phyloP scores from a whole-genome alignment of 768 basidiomycete genomes.

The Phylloporus sp. region DNA sequence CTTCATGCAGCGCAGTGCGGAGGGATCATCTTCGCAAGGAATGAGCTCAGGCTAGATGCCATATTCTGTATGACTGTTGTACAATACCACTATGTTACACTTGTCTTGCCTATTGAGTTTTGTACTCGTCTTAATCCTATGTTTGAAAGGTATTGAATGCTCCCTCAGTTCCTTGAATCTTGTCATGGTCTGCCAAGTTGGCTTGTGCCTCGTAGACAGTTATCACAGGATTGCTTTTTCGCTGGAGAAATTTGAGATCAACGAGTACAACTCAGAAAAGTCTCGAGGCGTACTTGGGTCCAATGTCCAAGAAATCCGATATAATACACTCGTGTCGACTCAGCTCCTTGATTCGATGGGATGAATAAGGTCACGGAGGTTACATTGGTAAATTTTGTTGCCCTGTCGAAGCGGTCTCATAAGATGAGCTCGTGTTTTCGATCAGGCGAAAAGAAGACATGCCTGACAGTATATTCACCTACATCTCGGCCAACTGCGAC shows the following conservation, averaged over 20 bases:
- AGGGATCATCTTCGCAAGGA: slow-evolving; percentile 26
- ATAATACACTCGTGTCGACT: slow-evolving; percentile 75
- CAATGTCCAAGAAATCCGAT: slow-evolving; percentile 82
- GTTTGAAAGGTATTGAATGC: slow-evolving; percentile 46
- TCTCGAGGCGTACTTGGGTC: slow-evolving; percentile 53
- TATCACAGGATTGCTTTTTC: slow-evolving; percentile 72
- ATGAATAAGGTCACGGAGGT: slow-evolving; percentile 82
- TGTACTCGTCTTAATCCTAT: slow-evolving; percentile 10
- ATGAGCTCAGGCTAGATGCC: slow-evolving; percentile 12
- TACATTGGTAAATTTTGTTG: slow-evolving; percentile 81
- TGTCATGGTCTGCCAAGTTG: slow-evolving; percentile 83
- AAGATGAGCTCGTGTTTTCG: neutral
- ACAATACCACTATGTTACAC: slow-evolving; percentile 15
- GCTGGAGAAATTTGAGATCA: slow-evolving; percentile 38
- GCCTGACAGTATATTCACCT: slow-evolving; percentile 86
- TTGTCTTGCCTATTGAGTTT: slow-evolving; percentile 3
- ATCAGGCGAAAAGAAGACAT: slow-evolving; percentile 17
- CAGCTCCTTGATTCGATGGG: slow-evolving; percentile 75
- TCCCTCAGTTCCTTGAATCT: slow-evolving; percentile 76
- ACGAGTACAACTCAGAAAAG: neutral
- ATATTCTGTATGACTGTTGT: too few relatives aligned
- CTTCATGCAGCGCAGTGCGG: slow-evolving; percentile 40
- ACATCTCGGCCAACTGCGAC: slow-evolving; percentile 70
- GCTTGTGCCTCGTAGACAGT: slow-evolving; percentile 88
- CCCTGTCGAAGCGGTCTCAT: slow-evolving; percentile 40